Evolutionary conservation across 1,284 basidiomycete genomes (phyloP), one percentile per base, ranked within the genome.

Genomic region (Amylostereum areolatum): DNA sequence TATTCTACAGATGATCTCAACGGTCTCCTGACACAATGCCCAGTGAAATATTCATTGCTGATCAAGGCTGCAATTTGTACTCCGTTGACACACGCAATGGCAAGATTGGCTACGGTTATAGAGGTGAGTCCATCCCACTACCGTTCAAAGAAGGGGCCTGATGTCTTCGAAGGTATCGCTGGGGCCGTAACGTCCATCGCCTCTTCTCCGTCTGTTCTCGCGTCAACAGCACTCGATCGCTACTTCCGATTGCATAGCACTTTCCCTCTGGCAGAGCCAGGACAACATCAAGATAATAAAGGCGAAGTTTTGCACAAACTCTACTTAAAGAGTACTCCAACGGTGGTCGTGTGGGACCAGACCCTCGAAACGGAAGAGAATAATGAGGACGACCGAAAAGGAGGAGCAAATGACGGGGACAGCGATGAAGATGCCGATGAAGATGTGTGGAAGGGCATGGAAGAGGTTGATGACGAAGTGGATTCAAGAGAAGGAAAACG

Each of bases 31-130:
- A 41, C 37, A 27, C 30, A 48, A 31, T 36, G 40, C 48, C 24
- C 48, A 93, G 91, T 60, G 85, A 94, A 63, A 65, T 81, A 1
- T 92, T 92, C 61, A 74, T 88, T 43, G 74, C 85, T 5, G 92
- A 95, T 63, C 73, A 77, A 49, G 83, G 83, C 4, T 80, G 76
- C 39, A 81, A 81, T 58, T 62, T 94, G 1, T 84, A 77, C 47
- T 75, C 87, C 0, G 51, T 94, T 4, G 92, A 95, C 63, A 57
- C 86, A 36, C 78, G 92, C 11, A 91, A 78, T 42, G 92, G 92
- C 0, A 70, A 75, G 43, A 66, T 85, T 7, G 63, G 80, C 4
- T 92, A 89, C 63, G 75, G 80, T 1, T 91, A 92, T 59, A 83
- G 81, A 72, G 83, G 87, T 83, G 48, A 46, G 56, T 55, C n/a